Percentiles rank a stretch among this genome's conserved stretches.
Evolutionary conservation across 495 filamentous ascomycete species (phyloP).

Genomic region (Daldinia grandis): DNA sequence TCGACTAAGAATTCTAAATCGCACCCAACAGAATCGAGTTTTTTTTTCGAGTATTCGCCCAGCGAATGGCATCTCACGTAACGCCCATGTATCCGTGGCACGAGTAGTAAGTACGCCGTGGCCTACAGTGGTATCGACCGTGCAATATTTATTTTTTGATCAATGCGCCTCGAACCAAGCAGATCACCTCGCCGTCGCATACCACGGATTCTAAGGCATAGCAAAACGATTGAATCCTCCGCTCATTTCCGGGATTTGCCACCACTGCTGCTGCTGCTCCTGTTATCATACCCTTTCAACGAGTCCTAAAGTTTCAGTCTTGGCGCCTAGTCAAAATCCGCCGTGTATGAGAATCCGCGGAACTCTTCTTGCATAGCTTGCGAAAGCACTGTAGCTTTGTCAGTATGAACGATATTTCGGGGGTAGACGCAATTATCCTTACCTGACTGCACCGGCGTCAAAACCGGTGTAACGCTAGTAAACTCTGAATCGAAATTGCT

Average conservation of each 20-base stretch:
- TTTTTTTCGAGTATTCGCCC: constrained; percentile 32
- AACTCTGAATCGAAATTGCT: constrained; percentile 99
- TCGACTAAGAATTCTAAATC: constrained; percentile 30
- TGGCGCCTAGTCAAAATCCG: constrained; percentile 56
- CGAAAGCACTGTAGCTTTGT: constrained; percentile 74
- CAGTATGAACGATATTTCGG: constrained; percentile 34
- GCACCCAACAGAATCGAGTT: constrained; percentile 17
- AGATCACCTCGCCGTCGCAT: constrained; percentile 19
- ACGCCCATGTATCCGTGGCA: constrained; percentile 27
- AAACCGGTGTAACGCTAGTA: constrained; percentile 95
- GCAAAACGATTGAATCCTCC: constrained; percentile 27
- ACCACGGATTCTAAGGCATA: constrained; percentile 18
- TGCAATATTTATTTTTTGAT: constrained; percentile 13
- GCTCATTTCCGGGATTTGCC: background rate
- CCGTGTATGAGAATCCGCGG: constrained; percentile 93
- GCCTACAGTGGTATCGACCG: constrained; percentile 17
- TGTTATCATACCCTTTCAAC: background rate
- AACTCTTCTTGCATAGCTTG: constrained; percentile 99
- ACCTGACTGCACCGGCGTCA: constrained; percentile 98
- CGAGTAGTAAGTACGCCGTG: constrained; percentile 13
- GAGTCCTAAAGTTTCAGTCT: constrained; percentile 2
- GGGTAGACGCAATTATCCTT: constrained; percentile 42
- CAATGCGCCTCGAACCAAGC: constrained; percentile 26
- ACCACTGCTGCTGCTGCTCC: background rate
- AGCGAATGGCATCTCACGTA: constrained; percentile 36